These are phyloP conservation scores for Dryadomyces quercivorus DNA, from an alignment of 2,329 filamentous ascomycete species.

Conservation along the genomic window DNA sequence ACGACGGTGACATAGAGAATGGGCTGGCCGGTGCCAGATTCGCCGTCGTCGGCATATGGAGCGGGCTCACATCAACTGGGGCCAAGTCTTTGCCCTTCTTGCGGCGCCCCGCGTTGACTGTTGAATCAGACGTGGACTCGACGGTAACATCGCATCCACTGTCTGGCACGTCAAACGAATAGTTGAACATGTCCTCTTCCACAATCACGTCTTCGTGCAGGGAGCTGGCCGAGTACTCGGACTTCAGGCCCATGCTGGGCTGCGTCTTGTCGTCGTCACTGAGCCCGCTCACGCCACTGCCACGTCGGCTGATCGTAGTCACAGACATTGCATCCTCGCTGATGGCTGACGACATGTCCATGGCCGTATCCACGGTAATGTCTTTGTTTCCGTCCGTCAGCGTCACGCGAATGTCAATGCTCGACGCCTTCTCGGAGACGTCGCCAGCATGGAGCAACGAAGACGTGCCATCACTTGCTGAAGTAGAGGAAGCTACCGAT, in stretches of 20 bases:
- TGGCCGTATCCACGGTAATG: neutral
- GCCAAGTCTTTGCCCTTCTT: conserved; percentile 31
- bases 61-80: conserved; percentile 36
- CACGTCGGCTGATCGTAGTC: conserved; percentile 27
- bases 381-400: conserved; percentile 4
- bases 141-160: conserved; percentile 10
- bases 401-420: conserved; percentile 14
- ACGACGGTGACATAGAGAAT: conserved; percentile 50
- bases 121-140: conserved; percentile 26
- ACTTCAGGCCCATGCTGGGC: conserved; percentile 28
- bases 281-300: conserved; percentile 32
- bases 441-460: neutral
- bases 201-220: conserved; percentile 38
- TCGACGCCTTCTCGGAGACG: conserved; percentile 4
- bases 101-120: conserved; percentile 32
- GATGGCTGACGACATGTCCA: conserved; percentile 3
- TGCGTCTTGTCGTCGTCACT: conserved; percentile 27
- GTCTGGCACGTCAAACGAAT: conserved; percentile 14
- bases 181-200: conserved; percentile 28
- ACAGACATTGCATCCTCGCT: conserved; percentile 12
- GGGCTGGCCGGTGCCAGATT: conserved; percentile 44
- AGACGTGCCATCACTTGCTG: conserved; percentile 1
- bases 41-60: conserved; percentile 29
- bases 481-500: conserved; percentile 3
- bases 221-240: conserved; percentile 35